Base-by-base conservation (phyloP, 139 green algal species). In the Chlorella sp. region DNA sequence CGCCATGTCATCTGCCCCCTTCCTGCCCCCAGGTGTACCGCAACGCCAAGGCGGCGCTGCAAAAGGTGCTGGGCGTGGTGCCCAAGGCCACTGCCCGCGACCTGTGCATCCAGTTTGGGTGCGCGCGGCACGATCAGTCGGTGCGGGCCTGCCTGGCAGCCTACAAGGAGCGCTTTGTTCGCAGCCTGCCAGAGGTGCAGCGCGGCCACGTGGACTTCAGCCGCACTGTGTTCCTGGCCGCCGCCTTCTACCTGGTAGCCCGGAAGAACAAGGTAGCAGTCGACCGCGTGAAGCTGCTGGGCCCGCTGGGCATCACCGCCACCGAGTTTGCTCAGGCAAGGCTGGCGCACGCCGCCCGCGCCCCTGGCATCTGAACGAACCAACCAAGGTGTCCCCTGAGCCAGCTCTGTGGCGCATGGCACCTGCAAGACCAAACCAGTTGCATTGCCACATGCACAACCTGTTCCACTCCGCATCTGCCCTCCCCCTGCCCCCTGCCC, bases 101-200 rank as follows among this genome's bases (percentile, higher is more conserved):
- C 63, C 67, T 89, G 4, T 89, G 85, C 56, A 76, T 89, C 20
- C 80, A 82, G 76, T 82, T 82, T 73, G 85, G 85, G 21, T 89
- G 85, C 68, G 57, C 71, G 15, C 83, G 83, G 28, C 57, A 87
- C 23, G 85, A 89, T 3, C 44, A 25, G 7, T 36, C 41, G 15
- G 68, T 89, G 34, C 20, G n/a, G 0, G 65, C 70, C 21, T 64
- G 71, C 18, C 70, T 89, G 30, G 85, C 70, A 12, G 70, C 79
- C 55, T 89, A 68, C 47, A 87, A 89, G 70, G 34, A 87, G 67
- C 63, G 78, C 38, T 67, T 83, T 57, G 68, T 82, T 13, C 41
- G 41, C 25, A 34, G 15, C 9, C 36, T 83, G 41, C 55, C 51
- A 3, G 11, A 62, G 36, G 80, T 38, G 38, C 44, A 81, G 55